Evolutionary conservation across 345 rosid genomes (phyloP).

Genomic region (Gossypium herbaceum): DNA sequence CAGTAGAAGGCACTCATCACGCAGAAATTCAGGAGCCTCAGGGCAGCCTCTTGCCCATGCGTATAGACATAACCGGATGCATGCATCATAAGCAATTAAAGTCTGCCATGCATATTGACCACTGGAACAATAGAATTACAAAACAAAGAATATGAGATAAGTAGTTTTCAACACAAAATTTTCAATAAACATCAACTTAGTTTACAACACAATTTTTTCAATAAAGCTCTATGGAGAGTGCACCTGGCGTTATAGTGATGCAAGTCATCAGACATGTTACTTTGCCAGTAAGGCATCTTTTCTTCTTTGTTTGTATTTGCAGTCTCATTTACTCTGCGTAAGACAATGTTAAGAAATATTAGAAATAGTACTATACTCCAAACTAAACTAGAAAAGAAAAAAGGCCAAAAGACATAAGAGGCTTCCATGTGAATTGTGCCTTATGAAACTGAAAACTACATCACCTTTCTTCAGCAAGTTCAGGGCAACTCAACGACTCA

Average conservation of each 20-base stretch:
- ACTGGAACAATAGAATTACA: constrained; percentile 35
- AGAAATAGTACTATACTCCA: not conserved
- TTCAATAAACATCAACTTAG: not conserved
- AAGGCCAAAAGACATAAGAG: not conserved
- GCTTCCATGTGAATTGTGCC: not conserved
- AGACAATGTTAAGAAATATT: constrained; percentile 20
- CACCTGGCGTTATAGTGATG: constrained; percentile 59
- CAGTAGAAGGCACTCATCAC: constrained; percentile 81
- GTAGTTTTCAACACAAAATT: not conserved
- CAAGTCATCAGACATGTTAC: constrained; percentile 38
- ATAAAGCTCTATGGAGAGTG: constrained; percentile 1
- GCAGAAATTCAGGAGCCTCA: constrained; percentile 92
- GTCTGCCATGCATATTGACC: constrained; percentile 94
- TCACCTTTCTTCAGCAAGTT: constrained; percentile 58
- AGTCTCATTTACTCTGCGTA: constrained; percentile 35
- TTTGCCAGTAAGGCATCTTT: constrained; percentile 48
- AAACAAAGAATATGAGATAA: constrained; percentile 3
- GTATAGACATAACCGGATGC: constrained; percentile 72
- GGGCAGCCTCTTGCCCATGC: constrained; percentile 86
- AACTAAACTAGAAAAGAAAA: not conserved
- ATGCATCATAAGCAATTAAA: constrained; percentile 90
- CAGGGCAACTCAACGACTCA: constrained; percentile 26
- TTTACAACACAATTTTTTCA: not conserved
- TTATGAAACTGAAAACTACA: not conserved
- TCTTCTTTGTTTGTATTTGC: constrained; percentile 32